Evolutionary conservation across 2,329 filamentous ascomycete genomes (phyloP).

Genomic region (Zasmidium cellare): DNA sequence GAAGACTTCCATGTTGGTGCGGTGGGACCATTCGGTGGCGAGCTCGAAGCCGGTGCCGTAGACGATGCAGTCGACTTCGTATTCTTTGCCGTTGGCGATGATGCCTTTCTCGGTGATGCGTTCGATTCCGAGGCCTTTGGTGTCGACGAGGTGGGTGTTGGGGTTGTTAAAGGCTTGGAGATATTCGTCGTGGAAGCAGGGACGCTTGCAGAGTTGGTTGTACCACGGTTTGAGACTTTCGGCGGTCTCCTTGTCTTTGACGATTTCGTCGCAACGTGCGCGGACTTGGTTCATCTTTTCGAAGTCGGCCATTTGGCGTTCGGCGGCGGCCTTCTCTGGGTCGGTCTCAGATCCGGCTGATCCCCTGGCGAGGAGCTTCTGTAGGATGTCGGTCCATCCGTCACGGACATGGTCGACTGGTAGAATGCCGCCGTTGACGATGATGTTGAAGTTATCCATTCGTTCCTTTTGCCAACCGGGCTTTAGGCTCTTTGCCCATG

Average conservation of each 20-base stretch:
- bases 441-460: conserved; percentile 43
- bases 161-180: conserved; percentile 58
- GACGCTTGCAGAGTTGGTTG: conserved; percentile 62
- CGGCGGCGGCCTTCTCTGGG: conserved; percentile 17
- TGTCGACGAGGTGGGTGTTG: conserved; percentile 62
- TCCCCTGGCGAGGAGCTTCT: conserved; percentile 20
- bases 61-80: conserved; percentile 50
- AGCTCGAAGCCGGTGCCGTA: conserved; percentile 48
- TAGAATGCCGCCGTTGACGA: conserved; percentile 20
- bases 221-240: conserved; percentile 60
- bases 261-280: conserved; percentile 48
- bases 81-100: conserved; percentile 49
- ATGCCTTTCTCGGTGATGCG: conserved; percentile 49
- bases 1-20: conserved; percentile 24
- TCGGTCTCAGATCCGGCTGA: conserved; percentile 6
- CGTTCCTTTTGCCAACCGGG: conserved; percentile 54
- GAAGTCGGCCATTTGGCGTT: conserved; percentile 24
- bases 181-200: conserved; percentile 60
- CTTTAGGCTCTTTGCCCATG: conserved; percentile 30
- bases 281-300: conserved; percentile 44
- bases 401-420: conserved; percentile 30
- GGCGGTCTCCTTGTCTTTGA: conserved; percentile 54
- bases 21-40: conserved; percentile 32
- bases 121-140: conserved; percentile 53
- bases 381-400: conserved; percentile 25